A percentile compares a stretch with the other conserved stretches of the same genome.
phyloP scores from a whole-genome alignment of 2,329 filamentous ascomycete species.

The Teratosphaeria nubilosa region DNA sequence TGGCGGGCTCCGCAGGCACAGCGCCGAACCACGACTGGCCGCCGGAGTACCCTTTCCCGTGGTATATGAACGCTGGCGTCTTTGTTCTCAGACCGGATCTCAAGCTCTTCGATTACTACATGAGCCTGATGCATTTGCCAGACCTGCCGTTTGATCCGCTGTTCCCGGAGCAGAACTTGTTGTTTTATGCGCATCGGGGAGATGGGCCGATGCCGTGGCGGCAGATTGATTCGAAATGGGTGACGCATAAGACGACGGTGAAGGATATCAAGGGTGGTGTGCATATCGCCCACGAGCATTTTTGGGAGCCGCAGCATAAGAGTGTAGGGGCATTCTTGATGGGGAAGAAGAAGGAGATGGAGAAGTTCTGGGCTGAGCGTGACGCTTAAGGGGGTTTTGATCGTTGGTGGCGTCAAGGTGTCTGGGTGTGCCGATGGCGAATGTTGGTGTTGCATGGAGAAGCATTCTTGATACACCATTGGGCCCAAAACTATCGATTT shows the following conservation, averaged over 20 bases:
- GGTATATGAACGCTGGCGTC: slow-evolving; percentile 30
- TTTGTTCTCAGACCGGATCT: slow-evolving; percentile 25
- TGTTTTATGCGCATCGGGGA: slow-evolving; percentile 27
- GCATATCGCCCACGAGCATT: slow-evolving; percentile 31
- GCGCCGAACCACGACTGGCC: neutral
- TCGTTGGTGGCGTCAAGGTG: neutral
- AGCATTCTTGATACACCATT: too few species aligned
- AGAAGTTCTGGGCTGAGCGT: slow-evolving; percentile 25
- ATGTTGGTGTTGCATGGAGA: too few species aligned
- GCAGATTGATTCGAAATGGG: slow-evolving; percentile 29
- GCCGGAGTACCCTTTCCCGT: slow-evolving; percentile 8
- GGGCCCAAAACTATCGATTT: too few species aligned
- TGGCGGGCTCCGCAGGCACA: neutral
- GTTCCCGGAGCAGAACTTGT: slow-evolving; percentile 28
- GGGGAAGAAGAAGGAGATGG: slow-evolving; percentile 26
- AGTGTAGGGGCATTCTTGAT: slow-evolving; percentile 24
- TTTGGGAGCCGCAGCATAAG: slow-evolving; percentile 20
- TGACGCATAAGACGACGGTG: slow-evolving; percentile 27
- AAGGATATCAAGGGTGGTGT: slow-evolving; percentile 28
- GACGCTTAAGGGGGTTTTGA: slow-evolving; percentile 11
- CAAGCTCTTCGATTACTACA: slow-evolving; percentile 25
- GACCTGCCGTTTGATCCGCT: slow-evolving; percentile 22
- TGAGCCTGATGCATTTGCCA: slow-evolving; percentile 19
- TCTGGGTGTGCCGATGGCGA: too few species aligned
- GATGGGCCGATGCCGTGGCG: slow-evolving; percentile 34